Percentiles rank a stretch among this genome's conserved stretches.
phyloP scores from a whole-genome alignment of 768 basidiomycete species.

The Leccinum fibrillosum region DNA sequence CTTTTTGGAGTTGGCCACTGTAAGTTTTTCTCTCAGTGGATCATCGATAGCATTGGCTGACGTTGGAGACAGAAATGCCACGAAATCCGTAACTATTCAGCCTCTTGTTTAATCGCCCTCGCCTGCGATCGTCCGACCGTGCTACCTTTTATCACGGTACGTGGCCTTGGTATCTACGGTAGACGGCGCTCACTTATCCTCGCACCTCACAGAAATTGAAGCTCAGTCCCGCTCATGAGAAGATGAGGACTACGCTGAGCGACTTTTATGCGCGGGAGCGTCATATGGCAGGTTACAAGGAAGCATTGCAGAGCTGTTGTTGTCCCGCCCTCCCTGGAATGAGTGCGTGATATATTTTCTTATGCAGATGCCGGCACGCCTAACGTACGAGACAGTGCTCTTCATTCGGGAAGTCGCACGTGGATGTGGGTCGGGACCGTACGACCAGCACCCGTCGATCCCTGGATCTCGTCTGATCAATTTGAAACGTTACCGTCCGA shows the following conservation, averaged over 20 bases:
- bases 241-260: conserved; percentile 13
- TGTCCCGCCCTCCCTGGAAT: conserved; percentile 33
- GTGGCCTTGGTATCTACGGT: neutral
- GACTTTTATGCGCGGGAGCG: conserved; percentile 25
- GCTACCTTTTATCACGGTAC: conserved; percentile 27
- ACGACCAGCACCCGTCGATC: conserved; percentile 23
- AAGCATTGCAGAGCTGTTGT: conserved; percentile 26
- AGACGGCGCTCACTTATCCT: neutral
- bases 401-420: conserved; percentile 32
- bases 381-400: conserved; percentile 23
- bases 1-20: conserved; percentile 45
- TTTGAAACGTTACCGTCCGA: conserved; percentile 35
- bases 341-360: conserved; percentile 16
- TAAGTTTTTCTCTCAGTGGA: conserved; percentile 19
- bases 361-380: neutral
- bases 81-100: conserved; percentile 44
- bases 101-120: conserved; percentile 38
- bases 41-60: neutral
- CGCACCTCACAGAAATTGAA: conserved; percentile 19
- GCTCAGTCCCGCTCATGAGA: conserved; percentile 23
- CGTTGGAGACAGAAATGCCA: conserved; percentile 38
- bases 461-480: conserved; percentile 35
- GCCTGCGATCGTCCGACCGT: conserved; percentile 42
- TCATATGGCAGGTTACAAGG: conserved; percentile 30
- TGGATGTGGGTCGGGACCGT: conserved; percentile 30